Evolutionary conservation across 495 filamentous ascomycete genomes (phyloP), one percentile per base, ranked within the genome.

Genomic region (Neurospora discreta): DNA sequence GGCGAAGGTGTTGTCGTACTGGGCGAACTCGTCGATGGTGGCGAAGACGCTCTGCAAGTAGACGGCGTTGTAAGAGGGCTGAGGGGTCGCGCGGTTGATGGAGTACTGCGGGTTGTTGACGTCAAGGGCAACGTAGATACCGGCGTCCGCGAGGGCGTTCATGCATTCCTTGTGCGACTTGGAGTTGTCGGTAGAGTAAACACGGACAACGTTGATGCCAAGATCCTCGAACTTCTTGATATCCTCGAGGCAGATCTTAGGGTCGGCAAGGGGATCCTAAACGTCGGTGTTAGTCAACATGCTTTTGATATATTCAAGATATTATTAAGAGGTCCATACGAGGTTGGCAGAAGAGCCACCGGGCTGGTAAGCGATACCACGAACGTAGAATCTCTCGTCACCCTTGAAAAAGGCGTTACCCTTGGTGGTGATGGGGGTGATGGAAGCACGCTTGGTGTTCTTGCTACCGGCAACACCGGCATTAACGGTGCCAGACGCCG

Each of bases 31-130:
- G 79, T 98, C 95, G 73, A 98, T 89, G 75, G 95, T 98, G 23
- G 95, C 92, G 78, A 98, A 98, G 80, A 98, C 84, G 83, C 90
- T 94, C 83, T 98, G 94, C 38, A 98, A 88, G 77, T 99, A 99
- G 69, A 89, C 88, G 69, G 89, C 87, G 80, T 98, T 99, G 89
- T 99, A 99, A 10, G 95, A 97, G 4, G 81, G 79, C 15, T 80
- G 84, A 58, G 95, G 94, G 23, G 89, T 73, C 11, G 68, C 70
- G 65, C 76, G 77, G 75, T 80, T 79, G 75, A 80, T 78, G 38
- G 77, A 78, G 72, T 80, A 78, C 43, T 33, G 11, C n/a, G 78
- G 78, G 77, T 80, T 80, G 83, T 88, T 88, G 81, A 86, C 86
- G 77, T 97, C 94, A 68, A 97, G 85, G 23, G 95, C 91, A 26